Percentiles rank a stretch among this genome's conserved stretches.
Evolutionary conservation across 768 basidiomycete genomes (phyloP).

Genomic region (Lentinula aciculospora): DNA sequence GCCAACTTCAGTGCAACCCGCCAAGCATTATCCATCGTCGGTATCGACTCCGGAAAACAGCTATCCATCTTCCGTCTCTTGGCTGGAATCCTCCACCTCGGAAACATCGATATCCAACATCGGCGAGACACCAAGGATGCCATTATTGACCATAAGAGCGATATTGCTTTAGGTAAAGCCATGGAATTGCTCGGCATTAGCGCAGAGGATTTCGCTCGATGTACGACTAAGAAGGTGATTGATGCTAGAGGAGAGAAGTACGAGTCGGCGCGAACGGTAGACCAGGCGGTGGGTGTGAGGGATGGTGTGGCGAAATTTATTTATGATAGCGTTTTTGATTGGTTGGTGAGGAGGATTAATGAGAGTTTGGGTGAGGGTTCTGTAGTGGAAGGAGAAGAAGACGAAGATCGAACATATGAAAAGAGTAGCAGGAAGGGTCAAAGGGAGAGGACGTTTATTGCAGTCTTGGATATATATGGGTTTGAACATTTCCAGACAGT

Average conservation of each 20-base stretch:
- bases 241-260: conserved; percentile 82
- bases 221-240: conserved; percentile 96
- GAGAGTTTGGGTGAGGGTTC: conserved; percentile 57
- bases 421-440: conserved; percentile 31
- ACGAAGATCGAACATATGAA: conserved; percentile 77
- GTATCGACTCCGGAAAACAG: conserved; percentile 95
- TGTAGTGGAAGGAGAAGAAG: conserved; percentile 47
- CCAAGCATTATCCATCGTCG: conserved; percentile 92
- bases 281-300: conserved; percentile 89
- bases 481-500: conserved; percentile 98
- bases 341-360: conserved; percentile 96
- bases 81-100: conserved; percentile 90
- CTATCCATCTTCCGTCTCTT: conserved; percentile 96
- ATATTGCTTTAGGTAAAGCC: conserved; percentile 71
- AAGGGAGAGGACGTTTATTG: conserved; percentile 92
- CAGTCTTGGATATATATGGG: conserved; percentile 96
- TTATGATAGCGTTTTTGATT: conserved; percentile 97
- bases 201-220: conserved; percentile 45
- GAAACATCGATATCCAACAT: conserved; percentile 89
- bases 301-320: conserved; percentile 98
- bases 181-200: conserved; percentile 89
- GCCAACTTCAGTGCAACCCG: conserved; percentile 94
- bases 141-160: conserved; percentile 66
- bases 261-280: conserved; percentile 73
- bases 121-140: conserved; percentile 67